Conservation (phyloP, 495 filamentous ascomycete genomes). For the Penicillium canariense region DNA sequence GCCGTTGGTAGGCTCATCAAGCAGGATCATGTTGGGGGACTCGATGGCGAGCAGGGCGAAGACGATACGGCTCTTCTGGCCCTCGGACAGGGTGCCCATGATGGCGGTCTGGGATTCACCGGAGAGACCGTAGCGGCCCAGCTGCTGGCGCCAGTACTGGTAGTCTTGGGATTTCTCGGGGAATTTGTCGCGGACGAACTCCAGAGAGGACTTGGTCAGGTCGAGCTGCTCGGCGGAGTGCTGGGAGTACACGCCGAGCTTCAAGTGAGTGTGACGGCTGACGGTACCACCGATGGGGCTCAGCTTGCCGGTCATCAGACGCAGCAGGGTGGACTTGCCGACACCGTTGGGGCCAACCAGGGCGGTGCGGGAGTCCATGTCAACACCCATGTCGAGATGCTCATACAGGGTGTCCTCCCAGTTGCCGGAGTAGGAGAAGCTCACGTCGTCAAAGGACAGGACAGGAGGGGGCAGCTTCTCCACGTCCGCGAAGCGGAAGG, state of each 20-base stretch:
- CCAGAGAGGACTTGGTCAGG: conserved; percentile 93
- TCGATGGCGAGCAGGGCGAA: conserved; percentile 97
- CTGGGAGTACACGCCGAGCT: conserved; percentile 95
- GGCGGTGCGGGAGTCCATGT: conserved; percentile 98
- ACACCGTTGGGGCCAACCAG: conserved; percentile 99
- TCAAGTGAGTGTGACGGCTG: conserved; percentile 92
- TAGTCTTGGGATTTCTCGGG: conserved; percentile 86
- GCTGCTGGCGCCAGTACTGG: conserved; percentile 98
- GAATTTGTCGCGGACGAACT: conserved; percentile 98
- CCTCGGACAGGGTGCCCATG: conserved; percentile 97
- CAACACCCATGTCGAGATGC: conserved; percentile 94
- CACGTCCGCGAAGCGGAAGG: conserved; percentile 97
- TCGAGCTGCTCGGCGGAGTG: conserved; percentile 98
- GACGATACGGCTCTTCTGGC: conserved; percentile 96
- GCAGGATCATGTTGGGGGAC: conserved; percentile 92
- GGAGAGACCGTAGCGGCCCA: conserved; percentile 87
- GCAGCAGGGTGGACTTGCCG: conserved; percentile 97
- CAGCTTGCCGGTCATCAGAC: conserved; percentile 95
- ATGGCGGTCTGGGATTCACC: conserved; percentile 93
- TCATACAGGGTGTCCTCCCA: conserved; percentile 90
- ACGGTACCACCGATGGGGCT: conserved; percentile 80
- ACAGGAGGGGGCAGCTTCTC: conserved; percentile 98
- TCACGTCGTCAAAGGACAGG: conserved; percentile 93
- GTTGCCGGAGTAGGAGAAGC: conserved; percentile 94
- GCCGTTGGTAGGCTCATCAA: conserved; percentile 99